Evolutionary conservation across 768 basidiomycete species (phyloP), one percentile per base, ranked within the genome.

Genomic region (Tricholoma terreum): DNA sequence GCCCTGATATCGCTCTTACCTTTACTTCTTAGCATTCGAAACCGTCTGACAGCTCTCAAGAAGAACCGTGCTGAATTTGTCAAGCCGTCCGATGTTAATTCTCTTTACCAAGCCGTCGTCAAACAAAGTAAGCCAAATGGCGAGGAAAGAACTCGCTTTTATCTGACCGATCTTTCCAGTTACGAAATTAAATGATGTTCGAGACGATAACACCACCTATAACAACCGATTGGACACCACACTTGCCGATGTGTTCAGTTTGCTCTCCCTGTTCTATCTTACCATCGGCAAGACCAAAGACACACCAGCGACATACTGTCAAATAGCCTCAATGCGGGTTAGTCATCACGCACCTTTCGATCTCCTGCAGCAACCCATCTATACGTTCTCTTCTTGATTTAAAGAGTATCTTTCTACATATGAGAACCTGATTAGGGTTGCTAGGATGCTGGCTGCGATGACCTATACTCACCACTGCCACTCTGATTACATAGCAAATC

Each of bases 281-380:
- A 97, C 95, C 35, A 94, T 99, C 60, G 97, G 97, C 42, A 95
- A 94, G 77, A 94, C 92, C 38, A 85, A 87, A 62, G 95, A 98
- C 71, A 88, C 89, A 9, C 95, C 96, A 0, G 96, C 95, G 22
- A 93, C 90, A 0, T 99, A 97, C 72, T 93, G 92, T 61, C 97
- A 98, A 67, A 86, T 98, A 61, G 93, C 94, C 36, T 94, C 89
- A 58, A 97, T 99, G 89, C 78, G 90, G 74, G 94, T 98, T 67
- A 82, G 94, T 87, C 52, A 56, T 43, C 52, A 40, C 53, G 57
- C n/a, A 31, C 6, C 46, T 17, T 49, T 49, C 46, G n/a, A 31
- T 42, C 52, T 55, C 21, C 21, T 52, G 6, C 22, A 15, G 19
- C 19, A 24, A 34, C 40, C n/a, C 22, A 34, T 48, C 51, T 52